Evolutionary conservation across 108 stramenopile species (phyloP), one percentile per base, ranked within the genome.

Genomic region (Cyclostephanos invisitatus): DNA sequence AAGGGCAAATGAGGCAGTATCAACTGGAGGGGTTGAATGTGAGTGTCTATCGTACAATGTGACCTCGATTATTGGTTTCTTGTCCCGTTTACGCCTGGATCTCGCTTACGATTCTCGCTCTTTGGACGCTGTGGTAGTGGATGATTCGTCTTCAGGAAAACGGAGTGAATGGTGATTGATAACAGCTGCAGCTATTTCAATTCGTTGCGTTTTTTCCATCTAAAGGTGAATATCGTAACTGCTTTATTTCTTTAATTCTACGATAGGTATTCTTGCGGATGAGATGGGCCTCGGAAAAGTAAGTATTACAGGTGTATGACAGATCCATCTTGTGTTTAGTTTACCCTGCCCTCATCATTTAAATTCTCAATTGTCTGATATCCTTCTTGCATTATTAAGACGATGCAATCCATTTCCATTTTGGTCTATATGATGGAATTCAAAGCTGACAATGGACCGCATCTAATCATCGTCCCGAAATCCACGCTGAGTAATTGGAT

Each of bases 401-500:
- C 99, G 5, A 78, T 98, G 24, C 98, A 99, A 85, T 94, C 93
- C 12, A 96, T 98, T 57, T 84, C 94, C n/a, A 97, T 98, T 68
- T 69, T 99, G 36, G 91, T 91, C 5, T 95, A 96, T 66, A 91
- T 64, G 89, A 70, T 47, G 89, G 92, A 73, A 87, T 79, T 64
- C 32, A 62, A 61, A 82, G 73, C 70, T 78, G 59, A 80, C 77
- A 47, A 75, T 89, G 96, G 96, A n/a, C 96, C 96, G 2, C 98
- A 98, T 84, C 74, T 99, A 21, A 87, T 99, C 65, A 87, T 94
- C 68, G 98, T 99, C 8, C 99, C 99, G 15, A 98, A 98, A 85
- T 95, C 95, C 6, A 98, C 98, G 6, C 89, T 99, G 29, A 89
- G 91, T 77, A 98, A 98, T 74, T 99, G 99, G 99, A 92, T 93